Percentiles rank a stretch among this genome's conserved stretches.
These are phyloP conservation scores for Microstroma glucosiphilum DNA, from an alignment of 1,284 basidiomycete genomes.

Conservation along the genomic window DNA sequence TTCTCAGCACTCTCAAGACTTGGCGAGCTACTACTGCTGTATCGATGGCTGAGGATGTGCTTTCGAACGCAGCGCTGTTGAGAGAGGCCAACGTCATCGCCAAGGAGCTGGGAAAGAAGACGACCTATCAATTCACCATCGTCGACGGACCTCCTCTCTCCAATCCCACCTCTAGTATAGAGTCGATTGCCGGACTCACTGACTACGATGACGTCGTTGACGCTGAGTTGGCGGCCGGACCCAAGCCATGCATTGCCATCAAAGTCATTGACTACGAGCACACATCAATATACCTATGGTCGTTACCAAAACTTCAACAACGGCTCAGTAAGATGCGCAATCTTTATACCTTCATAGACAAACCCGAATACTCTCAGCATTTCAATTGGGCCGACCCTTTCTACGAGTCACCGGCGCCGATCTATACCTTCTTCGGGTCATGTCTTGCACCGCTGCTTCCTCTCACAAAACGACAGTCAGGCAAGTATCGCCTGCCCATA, in stretches of 20 bases:
- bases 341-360: slow-evolving; percentile 81
- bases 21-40: slow-evolving; percentile 62
- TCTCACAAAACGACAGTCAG: slow-evolving; percentile 61
- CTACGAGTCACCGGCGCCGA: slow-evolving; percentile 60
- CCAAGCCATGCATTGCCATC: slow-evolving; percentile 69
- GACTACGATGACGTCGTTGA: slow-evolving; percentile 70
- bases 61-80: slow-evolving; percentile 76
- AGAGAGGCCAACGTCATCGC: slow-evolving; percentile 76
- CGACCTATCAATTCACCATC: slow-evolving; percentile 85
- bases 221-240: slow-evolving; percentile 25
- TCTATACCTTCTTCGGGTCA: slow-evolving; percentile 66
- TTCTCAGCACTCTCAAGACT: slow-evolving; percentile 66
- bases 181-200: slow-evolving; percentile 70
- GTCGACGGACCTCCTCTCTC: slow-evolving; percentile 74
- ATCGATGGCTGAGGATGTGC: slow-evolving; percentile 77
- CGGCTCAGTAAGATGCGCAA: slow-evolving; percentile 91
- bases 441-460: slow-evolving; percentile 75
- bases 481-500: slow-evolving; percentile 33
- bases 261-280: slow-evolving; percentile 64
- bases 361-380: slow-evolving; percentile 69
- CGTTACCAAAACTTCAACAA: slow-evolving; percentile 75
- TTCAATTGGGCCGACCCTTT: slow-evolving; percentile 90
- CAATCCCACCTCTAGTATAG: slow-evolving; percentile 73
- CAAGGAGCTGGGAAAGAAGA: slow-evolving; percentile 64
- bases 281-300: slow-evolving; percentile 60